Base-by-base conservation (phyloP, 805 yeast genomes). In the Ogataea ganodermae region DNA sequence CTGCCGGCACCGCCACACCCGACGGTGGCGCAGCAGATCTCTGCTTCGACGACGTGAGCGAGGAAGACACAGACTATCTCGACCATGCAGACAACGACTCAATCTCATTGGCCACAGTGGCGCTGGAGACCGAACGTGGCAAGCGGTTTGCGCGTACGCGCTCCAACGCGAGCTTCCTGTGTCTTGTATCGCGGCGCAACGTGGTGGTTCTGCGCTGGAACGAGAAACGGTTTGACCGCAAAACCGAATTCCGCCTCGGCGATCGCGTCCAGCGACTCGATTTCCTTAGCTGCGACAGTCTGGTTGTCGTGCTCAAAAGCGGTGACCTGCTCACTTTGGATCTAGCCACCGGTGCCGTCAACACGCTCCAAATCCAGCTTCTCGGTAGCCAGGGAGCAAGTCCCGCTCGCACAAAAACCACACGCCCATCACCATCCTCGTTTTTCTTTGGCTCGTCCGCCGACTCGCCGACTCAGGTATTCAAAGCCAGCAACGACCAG, bases 41-140 rank as follows among this genome's bases (percentile, higher is more conserved):
- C 2, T 47, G 44, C 8, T 27, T 46, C 3, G 57, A 54, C 24
- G 36, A 45, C 2, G 33, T 53, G 5, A 52, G 46, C 35, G 65
- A 60, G 41, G 61, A 57, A 27, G 65, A 60, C 35, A 51, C 50
- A n/a, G 55, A 57, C 17, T 56, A 51, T 40, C 32, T 48, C 36
- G 46, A 49, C 28, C 22, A 44, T 4, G 45, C 51, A 13, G 62
- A 57, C 35, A 55, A 57, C 21, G 70, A 66, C 42, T 54, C 67
- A 12, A 60, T 67, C 14, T 65, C 70, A 2, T 45, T 66, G 33
- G 69, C 69, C 12, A 63, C 68, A 1, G 57, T 60, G 23, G 53
- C 56, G 13, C 30, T 55, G 42, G 50, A 51, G 23, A 37, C 39
- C 23, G 28, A 42, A 14, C 18, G 39, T 12, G 42, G 40, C 30